These are phyloP conservation scores for Lentinula sp. DNA, from an alignment of 768 basidiomycete species.

Conservation along the genomic window DNA sequence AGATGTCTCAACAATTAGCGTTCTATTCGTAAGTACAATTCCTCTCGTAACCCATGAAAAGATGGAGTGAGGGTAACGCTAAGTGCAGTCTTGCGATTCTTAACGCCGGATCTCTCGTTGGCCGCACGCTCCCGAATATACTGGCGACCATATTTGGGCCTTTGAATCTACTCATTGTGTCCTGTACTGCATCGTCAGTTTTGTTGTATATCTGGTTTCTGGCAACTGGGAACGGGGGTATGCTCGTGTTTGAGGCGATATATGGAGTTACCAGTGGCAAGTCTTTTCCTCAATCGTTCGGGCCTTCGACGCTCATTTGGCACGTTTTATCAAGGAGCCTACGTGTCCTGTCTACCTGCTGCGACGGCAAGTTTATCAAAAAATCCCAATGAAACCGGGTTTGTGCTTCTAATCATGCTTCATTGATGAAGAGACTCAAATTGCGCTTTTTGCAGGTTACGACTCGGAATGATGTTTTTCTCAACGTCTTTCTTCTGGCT, in stretches of 20 bases:
- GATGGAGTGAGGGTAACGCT: too few species aligned
- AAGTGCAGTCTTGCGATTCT: conserved; percentile 10
- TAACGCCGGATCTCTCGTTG: conserved; percentile 11
- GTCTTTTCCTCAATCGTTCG: neutral
- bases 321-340: neutral
- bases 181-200: conserved; percentile 5
- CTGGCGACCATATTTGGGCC: conserved; percentile 11
- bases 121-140: conserved; percentile 10
- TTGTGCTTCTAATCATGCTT: neutral
- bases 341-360: conserved; percentile 6
- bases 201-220: conserved; percentile 10
- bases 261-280: conserved; percentile 14
- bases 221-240: conserved; percentile 2
- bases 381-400: conserved; percentile 8
- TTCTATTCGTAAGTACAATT: conserved; percentile 11
- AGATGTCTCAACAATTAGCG: conserved; percentile 8
- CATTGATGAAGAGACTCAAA: neutral
- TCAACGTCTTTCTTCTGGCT: conserved; percentile 14
- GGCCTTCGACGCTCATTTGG: neutral
- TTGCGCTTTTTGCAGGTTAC: neutral
- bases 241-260: conserved; percentile 10
- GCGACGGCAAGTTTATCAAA: conserved; percentile 2
- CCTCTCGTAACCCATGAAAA: neutral
- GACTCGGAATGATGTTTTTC: conserved; percentile 13
- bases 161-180: conserved; percentile 10